Evolutionary conservation across 2,329 filamentous ascomycete genomes (phyloP).

Genomic region (Ceratocystis variospora): DNA sequence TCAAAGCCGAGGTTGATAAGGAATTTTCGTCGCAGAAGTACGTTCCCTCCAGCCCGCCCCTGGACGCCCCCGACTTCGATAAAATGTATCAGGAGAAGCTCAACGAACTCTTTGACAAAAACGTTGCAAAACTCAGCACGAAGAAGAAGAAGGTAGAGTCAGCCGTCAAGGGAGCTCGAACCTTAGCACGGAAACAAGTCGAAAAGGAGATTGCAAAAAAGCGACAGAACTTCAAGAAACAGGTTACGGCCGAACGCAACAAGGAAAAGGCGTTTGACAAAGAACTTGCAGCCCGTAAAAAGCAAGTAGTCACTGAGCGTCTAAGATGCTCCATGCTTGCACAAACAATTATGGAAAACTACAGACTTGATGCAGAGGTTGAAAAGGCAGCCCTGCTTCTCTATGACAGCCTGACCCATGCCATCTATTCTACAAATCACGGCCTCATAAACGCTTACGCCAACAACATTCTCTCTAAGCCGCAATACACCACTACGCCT

Average conservation of each 20-base stretch:
- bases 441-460: not conserved
- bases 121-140: not conserved
- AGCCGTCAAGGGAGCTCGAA: not conserved
- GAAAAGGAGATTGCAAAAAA: slow-evolving; percentile 1
- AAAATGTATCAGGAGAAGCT: not conserved
- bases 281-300: not conserved
- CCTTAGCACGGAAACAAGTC: not conserved
- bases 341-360: slow-evolving; percentile 13
- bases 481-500: not conserved
- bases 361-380: slow-evolving; percentile 25
- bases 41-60: not conserved
- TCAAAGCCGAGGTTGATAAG: not conserved
- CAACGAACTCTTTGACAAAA: not conserved
- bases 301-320: not conserved
- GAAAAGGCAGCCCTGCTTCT: slow-evolving; percentile 29
- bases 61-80: not conserved
- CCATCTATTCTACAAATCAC: slow-evolving; percentile 28
- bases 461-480: not conserved
- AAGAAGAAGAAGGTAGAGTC: not conserved
- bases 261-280: not conserved
- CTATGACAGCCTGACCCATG: not conserved
- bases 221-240: not conserved
- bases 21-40: not conserved
- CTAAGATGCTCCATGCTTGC: not conserved
- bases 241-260: not conserved